Base-by-base conservation (phyloP, 306 rosid species). In the Lathyrus aphaca region DNA sequence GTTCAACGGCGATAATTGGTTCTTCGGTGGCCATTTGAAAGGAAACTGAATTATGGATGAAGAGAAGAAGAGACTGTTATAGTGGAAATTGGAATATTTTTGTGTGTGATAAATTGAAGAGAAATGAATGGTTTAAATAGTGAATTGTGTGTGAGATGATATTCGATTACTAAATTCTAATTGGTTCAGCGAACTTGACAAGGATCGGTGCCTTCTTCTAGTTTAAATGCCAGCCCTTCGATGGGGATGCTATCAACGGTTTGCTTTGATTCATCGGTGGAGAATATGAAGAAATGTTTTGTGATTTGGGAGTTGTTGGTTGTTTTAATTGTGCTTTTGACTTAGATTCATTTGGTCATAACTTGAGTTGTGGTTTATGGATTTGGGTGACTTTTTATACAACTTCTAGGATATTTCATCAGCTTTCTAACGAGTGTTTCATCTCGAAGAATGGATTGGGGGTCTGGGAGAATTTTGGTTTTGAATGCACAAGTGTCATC, bases 311-410 rank as follows among this genome's bases (percentile, higher is more conserved):
- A 69, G 14, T 4, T 51, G 50, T 42, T 10, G 60, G 38, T 48
- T 68, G 66, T 64, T 49, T 62, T 80, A n/a, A 84, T 82, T 86
- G 96, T 93, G 94, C 84, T 93, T 93, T 80, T 88, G 62, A 74
- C 77, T 83, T 72, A 10, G 65, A 83, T 83, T 82, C 56, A 66
- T 85, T 75, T 78, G 16, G 1, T 15, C 59, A 76, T 77, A 79
- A 62, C 76, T 73, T 63, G 15, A 21, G 55, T 14, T 74, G 6
- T 5, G 23, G 8, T 72, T 0, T 10, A 35, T 35, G 39, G 39
- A 35, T 6, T 35, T 35, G 9, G 2, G 8, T 35, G 39, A 7
- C 8, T 35, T 1, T 35, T 35, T 7, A 7, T 35, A 7, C 39
- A 35, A 6, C 10, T 35, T 35, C 10, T 35, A 7, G 39, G 10